A percentile compares a stretch with the other conserved stretches of the same genome.
Conservation (phyloP, 768 basidiomycete genomes). For the Amanita muscaria region DNA sequence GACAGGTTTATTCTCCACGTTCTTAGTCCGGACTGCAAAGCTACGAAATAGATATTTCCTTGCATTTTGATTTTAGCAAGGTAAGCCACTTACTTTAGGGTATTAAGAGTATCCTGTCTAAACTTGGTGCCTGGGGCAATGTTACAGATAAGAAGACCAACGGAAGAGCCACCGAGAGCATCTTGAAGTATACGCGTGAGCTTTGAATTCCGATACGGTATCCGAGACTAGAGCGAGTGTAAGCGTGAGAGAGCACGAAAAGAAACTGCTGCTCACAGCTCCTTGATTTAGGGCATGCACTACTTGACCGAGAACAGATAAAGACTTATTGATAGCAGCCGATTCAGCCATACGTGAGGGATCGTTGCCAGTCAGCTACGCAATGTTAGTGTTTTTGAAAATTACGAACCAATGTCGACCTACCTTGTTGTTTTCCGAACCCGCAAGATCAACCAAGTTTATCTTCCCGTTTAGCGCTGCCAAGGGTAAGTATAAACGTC, state of each 20-base stretch:
- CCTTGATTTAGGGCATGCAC: conserved; percentile 77
- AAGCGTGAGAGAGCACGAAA: neutral
- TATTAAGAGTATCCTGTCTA: conserved; percentile 82
- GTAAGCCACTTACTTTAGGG: conserved; percentile 61
- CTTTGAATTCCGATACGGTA: conserved; percentile 88
- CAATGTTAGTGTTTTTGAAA: conserved; percentile 1
- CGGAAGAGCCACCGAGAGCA: conserved; percentile 73
- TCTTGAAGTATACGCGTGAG: conserved; percentile 86
- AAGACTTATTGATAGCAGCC: conserved; percentile 81
- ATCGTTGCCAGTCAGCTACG: conserved; percentile 75
- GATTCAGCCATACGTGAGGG: conserved; percentile 83
- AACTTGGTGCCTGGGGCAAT: conserved; percentile 78
- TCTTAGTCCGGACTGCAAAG: conserved; percentile 79
- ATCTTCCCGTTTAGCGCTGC: conserved; percentile 68
- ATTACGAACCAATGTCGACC: neutral
- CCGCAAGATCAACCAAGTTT: conserved; percentile 83
- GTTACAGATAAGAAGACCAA: conserved; percentile 80
- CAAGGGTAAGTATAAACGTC: neutral
- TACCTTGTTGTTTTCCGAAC: conserved; percentile 87
- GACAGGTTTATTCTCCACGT: conserved; percentile 75
- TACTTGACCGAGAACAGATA: conserved; percentile 82
- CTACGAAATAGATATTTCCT: conserved; percentile 21
- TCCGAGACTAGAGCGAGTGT: conserved; percentile 42
- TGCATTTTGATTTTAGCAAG: neutral
- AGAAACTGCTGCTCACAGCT: conserved; percentile 29